A percentile compares a stretch with the other conserved stretches of the same genome.
Conservation (phyloP, 345 rosid genomes). For the Raphanus raphanistrum region DNA sequence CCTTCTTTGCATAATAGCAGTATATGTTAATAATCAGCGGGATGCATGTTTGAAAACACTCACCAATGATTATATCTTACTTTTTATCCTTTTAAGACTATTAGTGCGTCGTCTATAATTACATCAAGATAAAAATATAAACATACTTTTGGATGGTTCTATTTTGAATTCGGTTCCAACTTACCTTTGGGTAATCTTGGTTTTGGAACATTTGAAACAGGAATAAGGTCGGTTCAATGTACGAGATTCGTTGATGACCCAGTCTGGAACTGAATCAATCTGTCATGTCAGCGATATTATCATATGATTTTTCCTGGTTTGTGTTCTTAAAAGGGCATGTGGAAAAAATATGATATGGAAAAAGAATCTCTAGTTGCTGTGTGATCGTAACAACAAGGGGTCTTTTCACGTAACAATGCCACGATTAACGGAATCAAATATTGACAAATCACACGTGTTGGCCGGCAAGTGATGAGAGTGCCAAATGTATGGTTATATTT, state of each 20-base stretch:
- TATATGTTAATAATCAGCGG: conserved; percentile 14
- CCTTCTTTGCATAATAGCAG: not conserved
- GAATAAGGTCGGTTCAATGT: not conserved
- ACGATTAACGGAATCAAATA: conserved; percentile 29
- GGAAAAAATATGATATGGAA: not conserved
- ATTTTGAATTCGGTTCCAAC: not conserved
- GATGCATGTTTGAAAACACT: not conserved
- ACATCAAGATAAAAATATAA: not conserved
- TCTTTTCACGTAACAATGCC: conserved; percentile 22
- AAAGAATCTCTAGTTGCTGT: conserved; percentile 23
- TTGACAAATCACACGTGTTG: conserved; percentile 8
- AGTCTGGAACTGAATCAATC: not conserved
- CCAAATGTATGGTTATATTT: conserved; percentile 1
- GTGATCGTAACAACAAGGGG: conserved; percentile 14
- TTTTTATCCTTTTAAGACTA: not conserved
- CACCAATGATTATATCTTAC: not conserved
- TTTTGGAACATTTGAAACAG: not conserved
- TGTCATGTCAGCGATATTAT: not conserved
- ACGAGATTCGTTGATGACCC: not conserved
- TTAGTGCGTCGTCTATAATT: not conserved
- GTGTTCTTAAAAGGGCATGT: not conserved
- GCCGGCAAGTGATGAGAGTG: not conserved
- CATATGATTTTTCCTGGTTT: not conserved
- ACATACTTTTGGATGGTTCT: not conserved
- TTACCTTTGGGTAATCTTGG: not conserved